Conservation (phyloP, 192 early-diverging fungal species). For the Coemansia sp. region DNA sequence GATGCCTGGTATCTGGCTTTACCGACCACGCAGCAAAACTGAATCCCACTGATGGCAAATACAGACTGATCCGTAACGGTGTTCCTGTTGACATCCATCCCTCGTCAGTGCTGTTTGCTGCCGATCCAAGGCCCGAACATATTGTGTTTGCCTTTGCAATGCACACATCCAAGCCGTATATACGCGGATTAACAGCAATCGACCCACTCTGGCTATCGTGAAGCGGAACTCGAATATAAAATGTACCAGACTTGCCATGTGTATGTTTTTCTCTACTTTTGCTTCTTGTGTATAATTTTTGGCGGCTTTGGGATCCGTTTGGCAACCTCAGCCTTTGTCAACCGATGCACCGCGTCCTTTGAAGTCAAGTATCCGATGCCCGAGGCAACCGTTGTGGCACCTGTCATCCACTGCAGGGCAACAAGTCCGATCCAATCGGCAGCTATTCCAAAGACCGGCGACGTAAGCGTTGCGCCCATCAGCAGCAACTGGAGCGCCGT, state of each 20-base stretch:
- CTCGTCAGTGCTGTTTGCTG: constrained; percentile 63
- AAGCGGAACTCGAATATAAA: constrained; percentile 14
- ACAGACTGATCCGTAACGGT: constrained; percentile 77
- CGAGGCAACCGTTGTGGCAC: constrained; percentile 76
- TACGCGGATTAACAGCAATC: constrained; percentile 84
- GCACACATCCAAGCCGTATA: constrained; percentile 80
- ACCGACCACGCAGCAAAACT: constrained; percentile 88
- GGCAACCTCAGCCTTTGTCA: constrained; percentile 54
- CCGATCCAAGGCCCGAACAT: constrained; percentile 74
- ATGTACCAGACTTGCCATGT: not conserved
- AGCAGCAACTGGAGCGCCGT: constrained; percentile 83
- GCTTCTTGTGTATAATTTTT: constrained; percentile 28
- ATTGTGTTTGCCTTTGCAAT: constrained; percentile 87
- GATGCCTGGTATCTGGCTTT: constrained; percentile 85
- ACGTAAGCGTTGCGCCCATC: constrained; percentile 73
- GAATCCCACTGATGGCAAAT: constrained; percentile 72
- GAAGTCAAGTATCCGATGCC: constrained; percentile 73
- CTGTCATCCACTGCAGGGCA: constrained; percentile 62
- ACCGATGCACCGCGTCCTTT: constrained; percentile 71
- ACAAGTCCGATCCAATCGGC: constrained; percentile 54
- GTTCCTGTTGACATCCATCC: constrained; percentile 87
- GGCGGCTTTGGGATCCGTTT: constrained; percentile 46
- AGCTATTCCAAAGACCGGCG: constrained; percentile 70
- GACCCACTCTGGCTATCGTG: constrained; percentile 72
- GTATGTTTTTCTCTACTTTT: constrained; percentile 1